Base-by-base conservation (phyloP, 2,329 filamentous ascomycete genomes). In the Aureobasidium lini region DNA sequence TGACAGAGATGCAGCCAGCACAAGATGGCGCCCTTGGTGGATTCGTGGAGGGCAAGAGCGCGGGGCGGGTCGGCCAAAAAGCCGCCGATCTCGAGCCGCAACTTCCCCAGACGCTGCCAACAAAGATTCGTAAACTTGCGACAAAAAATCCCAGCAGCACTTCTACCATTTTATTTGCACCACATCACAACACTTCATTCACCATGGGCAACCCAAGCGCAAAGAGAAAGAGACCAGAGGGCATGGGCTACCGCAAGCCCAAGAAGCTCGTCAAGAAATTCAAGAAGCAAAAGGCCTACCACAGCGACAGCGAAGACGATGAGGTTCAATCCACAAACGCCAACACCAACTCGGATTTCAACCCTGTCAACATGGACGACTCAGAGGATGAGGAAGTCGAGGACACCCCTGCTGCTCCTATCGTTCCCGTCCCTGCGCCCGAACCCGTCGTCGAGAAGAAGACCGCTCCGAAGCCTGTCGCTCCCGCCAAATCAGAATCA, bases 201-300 rank as follows among this genome's bases (percentile, higher is more conserved):
- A 57, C 56, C 43, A 57, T 60, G 59, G 59, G 59, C n/a, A 56
- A 61, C 23, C 61, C 61, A 40, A 39, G 40, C 50, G 57, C 57
- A 50, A 80, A 79, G 70, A 83, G 85, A 67, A 78, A 54, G 42
- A 53, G 42, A 32, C 48, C 48, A 13, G 60, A 68, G 68, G 67
- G 66, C 62, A 37, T 65, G 63, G 49, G 57, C 29, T 57, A 58
- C n/a, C 53, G 60, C 16, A 82, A 83, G 70, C 79, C 79, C 66
- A 76, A 77, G 29, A 79, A 78, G 68, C 75, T 74, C 65, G 70
- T 75, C 47, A 83, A 82, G 71, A 83, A 83, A 66, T 78, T 84
- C 69, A 84, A 82, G 71, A 84, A 84, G 70, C 84, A 87, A 70
- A 75, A 74, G 64, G 73, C 77, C 60, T 87, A 88, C 73, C 80